A percentile compares a stretch with the other conserved stretches of the same genome.
These are phyloP conservation scores for Anisogramma anomala DNA, from an alignment of 2,329 filamentous ascomycete genomes.

Conservation along the genomic window DNA sequence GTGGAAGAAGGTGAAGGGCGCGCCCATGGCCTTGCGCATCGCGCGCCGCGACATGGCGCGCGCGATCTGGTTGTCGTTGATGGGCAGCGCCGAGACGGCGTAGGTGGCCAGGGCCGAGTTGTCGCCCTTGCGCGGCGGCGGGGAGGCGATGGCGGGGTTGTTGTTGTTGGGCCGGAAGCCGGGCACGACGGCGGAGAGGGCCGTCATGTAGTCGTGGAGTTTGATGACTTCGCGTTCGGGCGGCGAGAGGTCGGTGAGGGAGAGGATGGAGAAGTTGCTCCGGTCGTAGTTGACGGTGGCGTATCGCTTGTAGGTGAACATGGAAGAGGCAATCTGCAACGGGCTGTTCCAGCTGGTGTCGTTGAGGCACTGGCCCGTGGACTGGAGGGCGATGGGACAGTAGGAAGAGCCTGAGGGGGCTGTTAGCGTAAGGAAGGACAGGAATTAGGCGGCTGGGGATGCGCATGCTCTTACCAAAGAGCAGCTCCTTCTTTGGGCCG, in stretches of 20 bases:
- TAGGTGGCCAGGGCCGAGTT: constrained; percentile 8
- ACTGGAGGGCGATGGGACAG: constrained; percentile 4
- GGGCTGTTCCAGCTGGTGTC: constrained; percentile 4
- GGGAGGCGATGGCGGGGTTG: neutral
- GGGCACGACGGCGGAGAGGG: constrained; percentile 5
- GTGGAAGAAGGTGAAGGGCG: constrained; percentile 9
- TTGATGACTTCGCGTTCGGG: neutral
- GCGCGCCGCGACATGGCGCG: constrained; percentile 1
- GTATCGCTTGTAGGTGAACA: constrained; percentile 7
- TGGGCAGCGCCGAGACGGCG: constrained; percentile 7
- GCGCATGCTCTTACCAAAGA: neutral
- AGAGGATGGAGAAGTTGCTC: constrained; percentile 9
- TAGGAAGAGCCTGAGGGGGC: constrained; percentile 3
- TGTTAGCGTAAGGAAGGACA: neutral
- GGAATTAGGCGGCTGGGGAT: no score
- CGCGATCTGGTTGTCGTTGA: constrained; percentile 8
- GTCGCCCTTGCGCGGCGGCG: constrained; percentile 6
- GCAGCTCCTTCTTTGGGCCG: neutral
- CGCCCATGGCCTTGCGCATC: constrained; percentile 7
- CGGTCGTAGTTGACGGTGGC: constrained; percentile 9
- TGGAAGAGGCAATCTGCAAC: constrained; percentile 1
- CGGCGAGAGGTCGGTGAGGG: constrained; percentile 1
- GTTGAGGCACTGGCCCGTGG: constrained; percentile 1
- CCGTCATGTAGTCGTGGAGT: constrained; percentile 4
- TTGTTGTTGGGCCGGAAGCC: neutral